Conservation (phyloP, 1,284 basidiomycete species). For the Peniophora sp. region DNA sequence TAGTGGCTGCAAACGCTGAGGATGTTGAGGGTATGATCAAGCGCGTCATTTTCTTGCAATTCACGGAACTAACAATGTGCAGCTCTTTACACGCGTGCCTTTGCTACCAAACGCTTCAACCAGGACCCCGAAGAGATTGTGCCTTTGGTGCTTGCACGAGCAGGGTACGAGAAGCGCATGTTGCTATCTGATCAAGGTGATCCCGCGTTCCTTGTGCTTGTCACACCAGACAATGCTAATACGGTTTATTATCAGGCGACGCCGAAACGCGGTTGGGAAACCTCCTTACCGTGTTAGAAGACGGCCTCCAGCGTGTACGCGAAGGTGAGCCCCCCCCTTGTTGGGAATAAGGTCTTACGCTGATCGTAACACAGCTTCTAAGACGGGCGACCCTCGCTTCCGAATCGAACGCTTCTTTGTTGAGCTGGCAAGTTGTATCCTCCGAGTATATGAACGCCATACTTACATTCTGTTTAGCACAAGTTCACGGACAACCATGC, state of each 20-base stretch:
- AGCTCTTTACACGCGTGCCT: conserved; percentile 55
- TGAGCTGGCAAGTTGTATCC: conserved; percentile 48
- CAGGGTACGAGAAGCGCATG: conserved; percentile 53
- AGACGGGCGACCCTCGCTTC: conserved; percentile 47
- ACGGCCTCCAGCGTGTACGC: neutral
- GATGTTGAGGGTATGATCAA: conserved; percentile 6
- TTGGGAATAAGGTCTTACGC: neutral
- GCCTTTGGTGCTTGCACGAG: conserved; percentile 57
- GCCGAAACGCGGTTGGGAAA: neutral
- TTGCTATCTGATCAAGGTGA: conserved; percentile 39
- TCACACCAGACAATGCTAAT: neutral
- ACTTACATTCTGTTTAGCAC: conserved; percentile 24
- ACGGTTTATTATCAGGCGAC: neutral
- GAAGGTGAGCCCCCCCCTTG: neutral
- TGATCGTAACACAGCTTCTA: conserved; percentile 20
- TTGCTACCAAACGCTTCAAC: conserved; percentile 45
- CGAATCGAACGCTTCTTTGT: conserved; percentile 78
- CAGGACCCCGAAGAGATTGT: conserved; percentile 61
- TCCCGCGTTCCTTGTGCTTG: neutral
- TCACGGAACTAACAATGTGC: conserved; percentile 5
- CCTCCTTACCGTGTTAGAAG: neutral
- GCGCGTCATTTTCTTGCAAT: conserved; percentile 5
- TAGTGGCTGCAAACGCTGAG: conserved; percentile 19
- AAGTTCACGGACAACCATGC: conserved; percentile 41
- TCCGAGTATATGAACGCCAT: neutral